Percentiles rank a stretch among this genome's conserved stretches.
Evolutionary conservation across 768 basidiomycete genomes (phyloP).

Genomic region (Crucibulum laeve): DNA sequence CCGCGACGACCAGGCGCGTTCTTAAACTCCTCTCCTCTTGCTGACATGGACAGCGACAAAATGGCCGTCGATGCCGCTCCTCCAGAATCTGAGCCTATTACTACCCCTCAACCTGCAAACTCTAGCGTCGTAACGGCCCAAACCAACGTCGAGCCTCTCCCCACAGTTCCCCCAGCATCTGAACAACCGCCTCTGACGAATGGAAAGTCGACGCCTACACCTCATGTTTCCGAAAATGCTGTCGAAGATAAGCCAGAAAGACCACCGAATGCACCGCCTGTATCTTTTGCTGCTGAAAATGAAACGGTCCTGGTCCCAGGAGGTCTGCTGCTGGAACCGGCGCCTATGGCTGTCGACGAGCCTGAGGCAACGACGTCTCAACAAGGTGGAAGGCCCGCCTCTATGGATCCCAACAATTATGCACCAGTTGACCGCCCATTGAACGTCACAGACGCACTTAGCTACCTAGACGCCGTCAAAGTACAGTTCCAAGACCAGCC

Average conservation of each 20-base stretch:
- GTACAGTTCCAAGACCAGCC: slow-evolving; percentile 86
- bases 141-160: neutral
- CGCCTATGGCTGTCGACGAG: slow-evolving; percentile 14
- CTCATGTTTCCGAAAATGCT: too few relatives aligned
- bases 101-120: neutral
- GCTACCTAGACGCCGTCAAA: slow-evolving; percentile 92
- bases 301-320: too few relatives aligned
- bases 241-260: too few relatives aligned
- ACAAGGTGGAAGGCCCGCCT: slow-evolving; percentile 15
- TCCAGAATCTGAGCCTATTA: slow-evolving; percentile 5
- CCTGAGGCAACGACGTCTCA: slow-evolving; percentile 5
- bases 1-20: neutral
- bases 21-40: neutral
- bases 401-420: slow-evolving; percentile 25
- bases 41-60: neutral
- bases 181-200: too few relatives aligned
- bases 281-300: too few relatives aligned
- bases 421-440: slow-evolving; percentile 54
- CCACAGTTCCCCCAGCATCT: too few relatives aligned
- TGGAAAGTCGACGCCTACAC: too few relatives aligned
- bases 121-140: neutral
- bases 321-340: slow-evolving; percentile 32
- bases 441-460: slow-evolving; percentile 91
- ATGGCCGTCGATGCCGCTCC: neutral
- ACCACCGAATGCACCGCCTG: too few relatives aligned